Evolutionary conservation across 129 eudicot species (phyloP).

Genomic region (Helianthus tuberosus): DNA sequence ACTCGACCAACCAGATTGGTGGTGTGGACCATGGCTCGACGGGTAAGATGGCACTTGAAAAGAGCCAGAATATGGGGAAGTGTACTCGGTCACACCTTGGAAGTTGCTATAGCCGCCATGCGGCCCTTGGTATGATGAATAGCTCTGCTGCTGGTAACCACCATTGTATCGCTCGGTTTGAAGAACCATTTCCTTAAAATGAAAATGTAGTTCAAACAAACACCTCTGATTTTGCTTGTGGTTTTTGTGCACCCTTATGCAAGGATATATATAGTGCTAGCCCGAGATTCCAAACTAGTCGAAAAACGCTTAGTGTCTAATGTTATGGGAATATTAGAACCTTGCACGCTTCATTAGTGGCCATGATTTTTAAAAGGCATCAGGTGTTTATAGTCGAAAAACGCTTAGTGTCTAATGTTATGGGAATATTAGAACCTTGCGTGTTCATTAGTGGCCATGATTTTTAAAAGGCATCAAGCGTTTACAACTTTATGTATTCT

Average conservation of each 20-base stretch:
- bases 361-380: conserved; percentile 13
- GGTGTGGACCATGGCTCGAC: conserved; percentile 32
- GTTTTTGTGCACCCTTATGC: conserved; percentile 1
- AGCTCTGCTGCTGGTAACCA: conserved; percentile 43
- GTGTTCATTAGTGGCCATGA: conserved; percentile 17
- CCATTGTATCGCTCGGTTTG: conserved; percentile 28
- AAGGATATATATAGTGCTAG: conserved; percentile 39
- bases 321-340: conserved; percentile 25
- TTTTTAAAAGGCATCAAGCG: conserved; percentile 8
- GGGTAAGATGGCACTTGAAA: conserved; percentile 22
- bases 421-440: conserved; percentile 24
- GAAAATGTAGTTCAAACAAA: conserved; percentile 1
- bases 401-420: conserved; percentile 23
- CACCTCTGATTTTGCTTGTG: conserved; percentile 14
- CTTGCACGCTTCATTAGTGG: conserved; percentile 17
- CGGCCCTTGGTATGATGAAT: conserved; percentile 40
- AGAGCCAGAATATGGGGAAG: conserved; percentile 18
- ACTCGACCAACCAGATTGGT: conserved; percentile 31
- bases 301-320: conserved; percentile 31
- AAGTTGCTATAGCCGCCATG: conserved; percentile 27
- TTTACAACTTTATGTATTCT: conserved; percentile 39
- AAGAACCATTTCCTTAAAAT: conserved; percentile 48
- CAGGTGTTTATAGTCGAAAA: not conserved
- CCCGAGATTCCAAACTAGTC: conserved; percentile 31
- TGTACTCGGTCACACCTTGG: conserved; percentile 16